Conservation (phyloP, 495 filamentous ascomycete genomes). For the Trichoderma orchidacearum region DNA sequence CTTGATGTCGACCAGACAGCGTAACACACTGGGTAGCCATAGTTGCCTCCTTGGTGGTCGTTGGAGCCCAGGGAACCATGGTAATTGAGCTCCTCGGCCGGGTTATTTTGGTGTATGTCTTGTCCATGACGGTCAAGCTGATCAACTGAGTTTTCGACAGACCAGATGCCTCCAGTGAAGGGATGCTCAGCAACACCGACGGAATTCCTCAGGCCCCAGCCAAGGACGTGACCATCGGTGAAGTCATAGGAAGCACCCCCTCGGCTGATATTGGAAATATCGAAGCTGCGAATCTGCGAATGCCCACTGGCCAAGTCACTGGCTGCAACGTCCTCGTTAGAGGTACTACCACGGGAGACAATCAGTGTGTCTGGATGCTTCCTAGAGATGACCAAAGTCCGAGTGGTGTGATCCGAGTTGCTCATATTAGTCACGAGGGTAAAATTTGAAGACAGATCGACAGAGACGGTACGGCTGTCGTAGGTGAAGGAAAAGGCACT, state of each 20-base stretch:
- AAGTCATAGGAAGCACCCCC: constrained; percentile 14
- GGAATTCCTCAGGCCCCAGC: constrained; percentile 61
- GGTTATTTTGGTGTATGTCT: constrained; percentile 58
- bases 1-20: constrained; percentile 41
- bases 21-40: constrained; percentile 60
- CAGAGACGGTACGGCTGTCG: constrained; percentile 23
- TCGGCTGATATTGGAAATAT: constrained; percentile 23
- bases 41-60: constrained; percentile 22
- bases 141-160: constrained; percentile 62
- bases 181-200: constrained; percentile 51
- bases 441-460: constrained; percentile 24
- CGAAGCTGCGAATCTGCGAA: constrained; percentile 54
- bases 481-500: constrained; percentile 50
- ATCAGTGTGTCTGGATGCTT: constrained; percentile 36
- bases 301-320: constrained; percentile 33
- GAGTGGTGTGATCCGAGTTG: constrained; percentile 42
- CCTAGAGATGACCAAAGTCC: constrained; percentile 44
- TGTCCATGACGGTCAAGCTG: constrained; percentile 34
- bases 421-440: constrained; percentile 46
- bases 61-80: constrained; percentile 42
- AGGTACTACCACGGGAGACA: constrained; percentile 47
- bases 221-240: constrained; percentile 39
- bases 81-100: constrained; percentile 63
- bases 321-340: constrained; percentile 44
- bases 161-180: constrained; percentile 40